Base-by-base conservation (phyloP, 225 moss, liverwort and hornwort genomes). In the Anthoceros angustus region DNA sequence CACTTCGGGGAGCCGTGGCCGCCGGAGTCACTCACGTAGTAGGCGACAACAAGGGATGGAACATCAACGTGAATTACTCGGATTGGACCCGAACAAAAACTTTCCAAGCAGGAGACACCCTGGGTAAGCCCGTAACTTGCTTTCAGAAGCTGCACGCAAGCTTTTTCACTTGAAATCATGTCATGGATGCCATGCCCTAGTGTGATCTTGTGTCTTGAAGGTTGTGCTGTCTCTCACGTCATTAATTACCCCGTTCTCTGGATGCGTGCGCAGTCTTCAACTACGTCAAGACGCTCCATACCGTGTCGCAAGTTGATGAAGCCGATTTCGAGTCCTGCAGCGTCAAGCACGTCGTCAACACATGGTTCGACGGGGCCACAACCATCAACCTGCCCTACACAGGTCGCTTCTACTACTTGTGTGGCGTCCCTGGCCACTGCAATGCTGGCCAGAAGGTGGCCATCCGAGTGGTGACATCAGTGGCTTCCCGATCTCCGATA, bases 361-460 rank as follows among this genome's bases (percentile, higher is more conserved):
- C 55, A 9, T 55, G 55, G 55, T 55, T 55, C 0, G 69, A 75
- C 0, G 83, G 83, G 32, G 39, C 66, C 15, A 80, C 83, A 20
- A 41, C 32, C 62, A 41, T 77, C 62, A 45, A 40, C 0, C 77
- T 83, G 8, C 45, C 48, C 66, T 5, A 39, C 12, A 9, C 71
- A 0, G 83, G 83, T 0, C n/a, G 41, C 0, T 76, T 79, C n/a
- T 83, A 71, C 73, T 83, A 73, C 77, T 73, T 83, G 40, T 83
- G 83, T 75, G 63, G 80, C 32, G 0, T 77, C n/a, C 73, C 80
- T 62, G 73, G 42, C 11, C 83, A 83, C 63, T 83, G 83, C 64
- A 0, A 8, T 0, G 70, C 62, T 0, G 80, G 80, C 62, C 77
- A 79, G 83, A 83, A 83, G 70, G 67, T 83, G 61, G 77, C 72